Percentiles rank a stretch among this genome's conserved stretches.
Evolutionary conservation across 306 rosid genomes (phyloP).

Genomic region (Sesbania bispinosa): DNA sequence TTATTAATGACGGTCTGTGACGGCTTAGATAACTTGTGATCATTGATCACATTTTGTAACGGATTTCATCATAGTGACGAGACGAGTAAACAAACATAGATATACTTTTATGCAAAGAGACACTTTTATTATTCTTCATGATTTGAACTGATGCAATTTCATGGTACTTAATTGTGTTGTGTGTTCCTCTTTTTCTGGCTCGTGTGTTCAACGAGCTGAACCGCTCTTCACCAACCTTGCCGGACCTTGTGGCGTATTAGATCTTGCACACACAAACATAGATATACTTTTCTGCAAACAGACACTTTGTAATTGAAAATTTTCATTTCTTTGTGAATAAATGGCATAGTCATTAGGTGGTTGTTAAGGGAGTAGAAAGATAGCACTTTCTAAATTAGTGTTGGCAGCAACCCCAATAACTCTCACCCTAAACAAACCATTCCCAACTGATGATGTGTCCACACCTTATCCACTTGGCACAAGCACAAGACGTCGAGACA

Average conservation of each 20-base stretch:
- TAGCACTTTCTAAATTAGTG: conserved; percentile 51
- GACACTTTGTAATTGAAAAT: not conserved
- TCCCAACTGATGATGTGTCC: conserved; percentile 16
- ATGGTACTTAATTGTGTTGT: no score
- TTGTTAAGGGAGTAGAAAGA: conserved; percentile 58
- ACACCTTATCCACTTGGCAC: conserved; percentile 39
- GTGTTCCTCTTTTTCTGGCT: conserved; percentile 18
- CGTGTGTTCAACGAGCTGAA: conserved; percentile 59
- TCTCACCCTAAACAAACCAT: conserved; percentile 28
- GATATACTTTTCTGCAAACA: not conserved
- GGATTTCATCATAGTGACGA: no score
- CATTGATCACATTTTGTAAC: no score
- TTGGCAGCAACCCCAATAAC: conserved; percentile 51
- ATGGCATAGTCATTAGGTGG: conserved; percentile 43
- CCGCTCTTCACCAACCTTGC: conserved; percentile 64
- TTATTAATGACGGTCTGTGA: no score
- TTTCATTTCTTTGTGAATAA: conserved; percentile 23
- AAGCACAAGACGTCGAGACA: not conserved
- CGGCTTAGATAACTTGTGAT: no score
- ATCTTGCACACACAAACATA: not conserved
- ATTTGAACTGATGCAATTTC: no score
- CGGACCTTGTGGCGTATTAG: conserved; percentile 31
- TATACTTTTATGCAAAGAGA: no score
- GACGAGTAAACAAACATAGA: no score
- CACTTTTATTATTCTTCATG: no score